These are phyloP conservation scores for Entophlyctis luteolus DNA, from an alignment of 192 early-diverging fungal genomes.

Conservation along the genomic window DNA sequence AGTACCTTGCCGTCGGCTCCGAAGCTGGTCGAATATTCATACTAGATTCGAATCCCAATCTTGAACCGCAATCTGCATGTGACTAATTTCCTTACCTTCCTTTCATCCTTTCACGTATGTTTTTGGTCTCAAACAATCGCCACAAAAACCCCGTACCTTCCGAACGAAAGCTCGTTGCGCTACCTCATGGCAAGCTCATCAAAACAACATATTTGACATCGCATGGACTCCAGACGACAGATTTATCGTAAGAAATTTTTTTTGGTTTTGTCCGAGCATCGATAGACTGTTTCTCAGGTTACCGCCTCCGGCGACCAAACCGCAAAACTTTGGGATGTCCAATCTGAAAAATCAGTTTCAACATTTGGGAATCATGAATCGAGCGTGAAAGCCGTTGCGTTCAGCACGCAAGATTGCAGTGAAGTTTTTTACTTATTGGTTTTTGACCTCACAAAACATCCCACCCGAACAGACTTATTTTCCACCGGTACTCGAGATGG, in stretches of 20 bases:
- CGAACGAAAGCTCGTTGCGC: not conserved
- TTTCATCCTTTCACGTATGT: no score
- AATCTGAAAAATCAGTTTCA: constrained; percentile 49
- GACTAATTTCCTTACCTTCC: no score
- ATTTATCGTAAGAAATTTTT: constrained; percentile 43
- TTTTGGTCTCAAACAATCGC: no score
- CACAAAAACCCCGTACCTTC: no score
- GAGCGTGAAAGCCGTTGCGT: constrained; percentile 68
- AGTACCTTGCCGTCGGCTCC: constrained; percentile 62
- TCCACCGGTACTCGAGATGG: constrained; percentile 72
- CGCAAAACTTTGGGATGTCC: constrained; percentile 71
- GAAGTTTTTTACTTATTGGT: constrained; percentile 7
- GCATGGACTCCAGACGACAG: constrained; percentile 70
- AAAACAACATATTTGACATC: constrained; percentile 79
- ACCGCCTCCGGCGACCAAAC: constrained; percentile 77
- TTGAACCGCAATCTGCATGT: not conserved
- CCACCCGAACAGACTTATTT: constrained; percentile 59
- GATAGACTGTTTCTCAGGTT: constrained; percentile 34
- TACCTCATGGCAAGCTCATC: constrained; percentile 57
- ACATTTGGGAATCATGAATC: constrained; percentile 63
- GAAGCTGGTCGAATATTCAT: constrained; percentile 63
- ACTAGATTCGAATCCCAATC: constrained; percentile 51
- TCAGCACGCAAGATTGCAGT: constrained; percentile 56
- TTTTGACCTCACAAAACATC: not conserved
- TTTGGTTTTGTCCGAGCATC: not conserved